A percentile compares a stretch with the other conserved stretches of the same genome.
Evolutionary conservation across 139 green algal genomes (phyloP).

Genomic region (Chlamydomonas sp.): DNA sequence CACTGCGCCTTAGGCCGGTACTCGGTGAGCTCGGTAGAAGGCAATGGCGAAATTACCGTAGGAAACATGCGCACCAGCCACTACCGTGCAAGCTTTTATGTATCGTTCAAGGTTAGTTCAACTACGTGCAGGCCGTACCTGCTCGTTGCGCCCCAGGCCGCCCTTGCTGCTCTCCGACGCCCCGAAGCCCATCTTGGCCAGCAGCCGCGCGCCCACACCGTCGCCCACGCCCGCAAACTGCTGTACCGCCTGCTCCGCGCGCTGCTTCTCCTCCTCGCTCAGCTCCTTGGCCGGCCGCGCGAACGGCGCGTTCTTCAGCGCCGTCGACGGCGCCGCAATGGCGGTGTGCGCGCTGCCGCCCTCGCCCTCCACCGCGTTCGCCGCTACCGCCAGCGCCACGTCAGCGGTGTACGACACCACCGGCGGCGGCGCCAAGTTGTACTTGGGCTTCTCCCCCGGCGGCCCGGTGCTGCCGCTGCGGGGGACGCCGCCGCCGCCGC

Average conservation of each 20-base stretch:
- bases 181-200: slow-evolving; percentile 83
- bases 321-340: neutral
- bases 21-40: no score
- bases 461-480: no score
- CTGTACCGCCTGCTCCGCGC: slow-evolving; percentile 40
- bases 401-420: slow-evolving; percentile 57
- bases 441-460: slow-evolving; percentile 31
- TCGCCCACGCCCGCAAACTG: slow-evolving; percentile 53
- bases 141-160: slow-evolving; percentile 67
- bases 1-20: no score
- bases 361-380: slow-evolving; percentile 38
- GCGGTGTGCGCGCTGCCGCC: slow-evolving; percentile 4
- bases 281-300: slow-evolving; percentile 22
- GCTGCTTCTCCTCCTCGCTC: slow-evolving; percentile 49
- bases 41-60: no score
- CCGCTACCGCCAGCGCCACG: slow-evolving; percentile 61
- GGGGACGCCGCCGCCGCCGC: neutral
- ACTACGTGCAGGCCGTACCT: slow-evolving; percentile 34
- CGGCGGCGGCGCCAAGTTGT: slow-evolving; percentile 59
- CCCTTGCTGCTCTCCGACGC: slow-evolving; percentile 45
- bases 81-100: neutral
- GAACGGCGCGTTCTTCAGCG: slow-evolving; percentile 32
- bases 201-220: slow-evolving; percentile 72
- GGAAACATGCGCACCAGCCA: no score
- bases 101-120: neutral